These are phyloP conservation scores for Nakaseomyces delphensis DNA, from an alignment of 1,139 yeast genomes.

Conservation along the genomic window DNA sequence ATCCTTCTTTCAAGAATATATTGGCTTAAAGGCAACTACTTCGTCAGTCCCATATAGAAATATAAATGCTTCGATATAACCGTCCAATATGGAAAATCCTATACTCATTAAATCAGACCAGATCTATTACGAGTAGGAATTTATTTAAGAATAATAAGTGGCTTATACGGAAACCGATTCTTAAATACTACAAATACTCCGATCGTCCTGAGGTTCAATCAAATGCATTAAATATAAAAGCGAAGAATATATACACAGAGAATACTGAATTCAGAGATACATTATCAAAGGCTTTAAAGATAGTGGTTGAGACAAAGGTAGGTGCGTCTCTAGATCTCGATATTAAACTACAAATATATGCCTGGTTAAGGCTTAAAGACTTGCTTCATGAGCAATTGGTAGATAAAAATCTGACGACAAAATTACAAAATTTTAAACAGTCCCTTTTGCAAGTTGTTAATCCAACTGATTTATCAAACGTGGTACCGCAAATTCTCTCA, in stretches of 20 bases:
- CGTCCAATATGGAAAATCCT: background rate
- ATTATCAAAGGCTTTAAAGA: slow-evolving; percentile 15
- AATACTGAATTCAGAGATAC: slow-evolving; percentile 13
- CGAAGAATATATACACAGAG: slow-evolving; percentile 11
- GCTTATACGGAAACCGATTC: slow-evolving; percentile 15
- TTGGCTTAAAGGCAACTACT: no score
- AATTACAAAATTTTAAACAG: slow-evolving; percentile 9
- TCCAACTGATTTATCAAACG: slow-evolving; percentile 14
- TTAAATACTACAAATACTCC: slow-evolving; percentile 16
- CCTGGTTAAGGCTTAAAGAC: slow-evolving; percentile 24
- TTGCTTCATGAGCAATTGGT: slow-evolving; percentile 19
- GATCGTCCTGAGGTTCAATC: slow-evolving; percentile 9
- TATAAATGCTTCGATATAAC: background rate
- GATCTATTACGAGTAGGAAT: background rate
- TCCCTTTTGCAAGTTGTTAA: slow-evolving; percentile 14
- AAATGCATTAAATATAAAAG: slow-evolving; percentile 10
- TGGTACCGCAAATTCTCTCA: slow-evolving; percentile 16
- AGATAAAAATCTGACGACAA: slow-evolving; percentile 8
- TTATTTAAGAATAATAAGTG: slow-evolving; percentile 12
- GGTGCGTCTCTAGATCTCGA: slow-evolving; percentile 9
- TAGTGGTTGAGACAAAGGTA: slow-evolving; percentile 17
- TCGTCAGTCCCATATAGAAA: no score
- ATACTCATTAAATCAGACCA: background rate
- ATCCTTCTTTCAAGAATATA: no score
- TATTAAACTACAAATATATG: slow-evolving; percentile 9